phyloP scores from a whole-genome alignment of 1,284 basidiomycete species.

The Sporisorium graminicola region DNA sequence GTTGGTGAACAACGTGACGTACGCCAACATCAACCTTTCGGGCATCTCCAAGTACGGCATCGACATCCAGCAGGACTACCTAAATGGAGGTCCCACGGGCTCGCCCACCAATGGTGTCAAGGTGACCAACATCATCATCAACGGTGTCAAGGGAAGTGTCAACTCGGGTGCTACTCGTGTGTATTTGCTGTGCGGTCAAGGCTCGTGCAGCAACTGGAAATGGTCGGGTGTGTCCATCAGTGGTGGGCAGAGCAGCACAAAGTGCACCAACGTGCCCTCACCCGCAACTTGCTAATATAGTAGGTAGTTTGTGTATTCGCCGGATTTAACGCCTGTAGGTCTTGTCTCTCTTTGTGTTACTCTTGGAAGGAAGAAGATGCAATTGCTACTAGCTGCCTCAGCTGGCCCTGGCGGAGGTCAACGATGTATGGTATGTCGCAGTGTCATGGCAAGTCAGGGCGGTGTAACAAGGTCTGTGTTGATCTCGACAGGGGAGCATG shows the following conservation, averaged over 20 bases:
- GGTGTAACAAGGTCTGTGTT: too few relatives aligned
- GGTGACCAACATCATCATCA: slow-evolving; percentile 34
- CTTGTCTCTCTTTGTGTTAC: too few relatives aligned
- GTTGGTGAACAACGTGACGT: slow-evolving; percentile 38
- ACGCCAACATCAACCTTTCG: slow-evolving; percentile 22
- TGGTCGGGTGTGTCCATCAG: slow-evolving; percentile 16
- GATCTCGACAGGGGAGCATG: too few relatives aligned
- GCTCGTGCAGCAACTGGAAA: slow-evolving; percentile 29
- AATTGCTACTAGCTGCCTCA: too few relatives aligned
- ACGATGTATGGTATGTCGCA: too few relatives aligned
- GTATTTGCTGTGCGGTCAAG: slow-evolving; percentile 31
- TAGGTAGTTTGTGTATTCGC: too few relatives aligned
- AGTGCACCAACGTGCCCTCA: slow-evolving; percentile 25
- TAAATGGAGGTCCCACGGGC: slow-evolving; percentile 32
- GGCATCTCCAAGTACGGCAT: slow-evolving; percentile 35
- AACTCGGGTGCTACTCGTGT: slow-evolving; percentile 10
- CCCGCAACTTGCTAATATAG: slow-evolving; percentile 8
- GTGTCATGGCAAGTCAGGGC: too few relatives aligned
- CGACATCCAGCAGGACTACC: slow-evolving; percentile 41
- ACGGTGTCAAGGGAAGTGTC: slow-evolving; percentile 25
- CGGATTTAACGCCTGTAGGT: too few relatives aligned
- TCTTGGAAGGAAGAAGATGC: background rate
- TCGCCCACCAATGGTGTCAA: slow-evolving; percentile 34
- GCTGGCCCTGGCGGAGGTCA: too few relatives aligned
- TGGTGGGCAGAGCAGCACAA: slow-evolving; percentile 18